Conservation (phyloP, 495 filamentous ascomycete species). For the Amphirosellinia nigrospora region DNA sequence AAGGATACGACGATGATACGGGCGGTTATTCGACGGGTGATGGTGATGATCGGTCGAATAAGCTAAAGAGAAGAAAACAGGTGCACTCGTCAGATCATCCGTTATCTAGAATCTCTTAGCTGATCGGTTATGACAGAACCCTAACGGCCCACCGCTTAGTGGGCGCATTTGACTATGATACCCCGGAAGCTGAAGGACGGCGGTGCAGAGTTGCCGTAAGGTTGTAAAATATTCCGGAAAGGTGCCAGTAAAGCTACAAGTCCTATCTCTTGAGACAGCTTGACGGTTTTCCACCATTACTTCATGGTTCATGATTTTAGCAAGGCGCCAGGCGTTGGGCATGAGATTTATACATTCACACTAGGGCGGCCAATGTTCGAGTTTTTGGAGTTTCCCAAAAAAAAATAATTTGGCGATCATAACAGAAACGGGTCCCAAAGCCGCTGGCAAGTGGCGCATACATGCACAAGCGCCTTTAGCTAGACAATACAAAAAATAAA, state of each 20-base stretch:
- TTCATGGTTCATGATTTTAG: slow-evolving; percentile 42
- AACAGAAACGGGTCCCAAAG: slow-evolving; percentile 9
- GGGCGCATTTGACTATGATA: slow-evolving; percentile 37
- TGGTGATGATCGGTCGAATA: slow-evolving; percentile 52
- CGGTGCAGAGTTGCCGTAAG: slow-evolving; percentile 22
- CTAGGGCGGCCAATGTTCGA: slow-evolving; percentile 24
- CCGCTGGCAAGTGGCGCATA: slow-evolving; percentile 1
- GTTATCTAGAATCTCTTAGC: slow-evolving; percentile 37
- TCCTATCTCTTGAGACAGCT: neutral
- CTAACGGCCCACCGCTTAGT: slow-evolving; percentile 24
- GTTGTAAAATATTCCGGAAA: slow-evolving; percentile 26
- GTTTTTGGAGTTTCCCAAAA: slow-evolving; percentile 16
- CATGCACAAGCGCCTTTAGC: slow-evolving; percentile 9
- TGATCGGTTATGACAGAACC: slow-evolving; percentile 40
- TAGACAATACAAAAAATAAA: slow-evolving; percentile 24
- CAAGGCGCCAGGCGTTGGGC: slow-evolving; percentile 41
- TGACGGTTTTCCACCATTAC: slow-evolving; percentile 19
- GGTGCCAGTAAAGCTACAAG: slow-evolving; percentile 18
- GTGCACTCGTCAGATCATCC: slow-evolving; percentile 44
- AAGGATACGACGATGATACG: slow-evolving; percentile 56
- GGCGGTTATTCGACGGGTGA: slow-evolving; percentile 62
- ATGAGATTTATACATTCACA: slow-evolving; percentile 28
- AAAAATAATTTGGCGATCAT: neutral
- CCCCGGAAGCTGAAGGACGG: slow-evolving; percentile 27
- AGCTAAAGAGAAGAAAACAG: slow-evolving; percentile 63